These are phyloP conservation scores for Casuarina equisetifolia DNA, from an alignment of 306 rosid species.

Conservation along the genomic window DNA sequence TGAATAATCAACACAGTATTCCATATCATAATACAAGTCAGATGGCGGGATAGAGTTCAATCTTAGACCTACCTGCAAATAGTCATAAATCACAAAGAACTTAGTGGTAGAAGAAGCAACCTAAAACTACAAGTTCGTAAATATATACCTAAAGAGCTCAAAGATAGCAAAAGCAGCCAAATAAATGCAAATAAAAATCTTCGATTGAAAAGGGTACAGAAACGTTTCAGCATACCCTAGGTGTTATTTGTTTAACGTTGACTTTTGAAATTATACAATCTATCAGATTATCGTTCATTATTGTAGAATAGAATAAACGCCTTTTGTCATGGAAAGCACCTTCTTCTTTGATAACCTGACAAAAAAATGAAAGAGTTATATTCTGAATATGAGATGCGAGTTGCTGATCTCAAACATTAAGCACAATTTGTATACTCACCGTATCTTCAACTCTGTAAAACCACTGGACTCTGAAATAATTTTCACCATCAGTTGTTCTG, in stretches of 20 bases:
- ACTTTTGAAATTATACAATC: slow-evolving; percentile 77
- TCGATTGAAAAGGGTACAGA: slow-evolving; percentile 15
- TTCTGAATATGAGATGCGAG: slow-evolving; percentile 16
- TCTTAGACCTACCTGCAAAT: slow-evolving; percentile 63
- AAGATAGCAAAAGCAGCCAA: slow-evolving; percentile 10
- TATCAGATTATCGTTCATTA: slow-evolving; percentile 85
- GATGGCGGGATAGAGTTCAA: slow-evolving; percentile 43
- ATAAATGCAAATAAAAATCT: slow-evolving; percentile 15
- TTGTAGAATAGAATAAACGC: slow-evolving; percentile 83
- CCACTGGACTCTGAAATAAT: slow-evolving; percentile 91
- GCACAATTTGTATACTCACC: slow-evolving; percentile 45
- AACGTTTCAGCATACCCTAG: slow-evolving; percentile 59
- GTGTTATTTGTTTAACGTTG: slow-evolving; percentile 50
- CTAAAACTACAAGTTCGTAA: not conserved
- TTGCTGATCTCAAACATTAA: slow-evolving; percentile 20
- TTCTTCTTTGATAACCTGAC: slow-evolving; percentile 66
- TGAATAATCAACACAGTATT: slow-evolving; percentile 86
- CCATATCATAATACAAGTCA: slow-evolving; percentile 88
- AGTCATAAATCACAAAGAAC: slow-evolving; percentile 4
- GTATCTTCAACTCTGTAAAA: slow-evolving; percentile 91
- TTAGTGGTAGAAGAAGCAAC: slow-evolving; percentile 9
- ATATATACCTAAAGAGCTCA: not conserved
- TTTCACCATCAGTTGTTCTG: slow-evolving; percentile 57
- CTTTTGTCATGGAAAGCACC: slow-evolving; percentile 82
- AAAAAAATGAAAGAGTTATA: slow-evolving; percentile 25